phyloP scores from a whole-genome alignment of 1,284 basidiomycete genomes.

The Cryptococcus sp. region DNA sequence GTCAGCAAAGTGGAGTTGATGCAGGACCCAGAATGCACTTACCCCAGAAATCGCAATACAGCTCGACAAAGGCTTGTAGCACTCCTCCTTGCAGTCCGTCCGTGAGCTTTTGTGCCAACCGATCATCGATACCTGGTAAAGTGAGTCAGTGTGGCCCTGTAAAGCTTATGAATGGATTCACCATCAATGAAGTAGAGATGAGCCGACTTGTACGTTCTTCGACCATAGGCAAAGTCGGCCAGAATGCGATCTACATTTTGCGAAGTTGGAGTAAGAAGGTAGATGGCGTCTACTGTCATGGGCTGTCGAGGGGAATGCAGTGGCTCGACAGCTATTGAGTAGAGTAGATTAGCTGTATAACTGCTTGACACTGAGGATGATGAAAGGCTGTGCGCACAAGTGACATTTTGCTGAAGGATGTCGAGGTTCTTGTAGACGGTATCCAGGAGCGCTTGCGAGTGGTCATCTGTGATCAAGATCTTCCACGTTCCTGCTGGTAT shows the following conservation, averaged over 20 bases:
- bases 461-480: slow-evolving; percentile 91
- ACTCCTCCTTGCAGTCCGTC: slow-evolving; percentile 46
- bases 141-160: slow-evolving; percentile 1
- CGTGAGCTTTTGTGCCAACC: slow-evolving; percentile 71
- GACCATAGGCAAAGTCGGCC: slow-evolving; percentile 67
- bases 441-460: slow-evolving; percentile 80
- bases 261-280: slow-evolving; percentile 89
- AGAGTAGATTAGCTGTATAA: too few species aligned
- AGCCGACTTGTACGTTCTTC: slow-evolving; percentile 76
- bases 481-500: slow-evolving; percentile 87
- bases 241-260: slow-evolving; percentile 93
- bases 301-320: slow-evolving; percentile 63
- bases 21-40: slow-evolving; percentile 22
- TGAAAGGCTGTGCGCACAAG: slow-evolving; percentile 64
- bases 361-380: neutral
- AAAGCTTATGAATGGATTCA: slow-evolving; percentile 49
- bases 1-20: neutral
- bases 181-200: slow-evolving; percentile 96
- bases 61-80: slow-evolving; percentile 72
- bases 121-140: slow-evolving; percentile 57
- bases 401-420: slow-evolving; percentile 90
- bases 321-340: slow-evolving; percentile 52
- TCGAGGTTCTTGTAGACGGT: slow-evolving; percentile 91
- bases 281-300: slow-evolving; percentile 85
- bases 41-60: slow-evolving; percentile 90